Conservation (phyloP, 495 filamentous ascomycete genomes). For the Tetracladium marchalianum region DNA sequence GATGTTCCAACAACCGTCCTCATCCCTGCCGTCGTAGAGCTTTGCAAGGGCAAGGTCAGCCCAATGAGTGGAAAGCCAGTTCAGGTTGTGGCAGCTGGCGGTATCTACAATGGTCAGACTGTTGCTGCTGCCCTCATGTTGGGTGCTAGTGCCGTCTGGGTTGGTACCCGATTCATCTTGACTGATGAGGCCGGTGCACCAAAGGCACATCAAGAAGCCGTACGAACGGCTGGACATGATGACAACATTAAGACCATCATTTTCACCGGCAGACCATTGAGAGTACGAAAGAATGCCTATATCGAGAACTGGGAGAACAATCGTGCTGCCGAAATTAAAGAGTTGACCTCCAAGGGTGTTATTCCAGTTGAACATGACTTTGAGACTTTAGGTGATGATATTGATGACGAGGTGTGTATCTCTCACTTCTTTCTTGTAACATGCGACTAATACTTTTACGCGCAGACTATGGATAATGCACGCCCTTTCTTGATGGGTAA, state of each 20-base stretch:
- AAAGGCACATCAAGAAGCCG: slow-evolving; percentile 92
- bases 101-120: slow-evolving; percentile 85
- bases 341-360: slow-evolving; percentile 76
- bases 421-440: neutral
- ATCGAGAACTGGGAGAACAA: slow-evolving; percentile 95
- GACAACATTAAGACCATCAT: slow-evolving; percentile 95
- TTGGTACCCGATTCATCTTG: slow-evolving; percentile 92
- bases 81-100: slow-evolving; percentile 87
- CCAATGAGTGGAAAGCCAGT: slow-evolving; percentile 80
- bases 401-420: slow-evolving; percentile 31
- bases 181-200: slow-evolving; percentile 89
- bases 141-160: slow-evolving; percentile 87
- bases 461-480: slow-evolving; percentile 74
- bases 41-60: slow-evolving; percentile 72
- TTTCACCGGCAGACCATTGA: slow-evolving; percentile 91
- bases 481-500: slow-evolving; percentile 95
- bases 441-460: slow-evolving; percentile 19
- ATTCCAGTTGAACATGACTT: slow-evolving; percentile 93
- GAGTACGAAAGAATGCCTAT: slow-evolving; percentile 86
- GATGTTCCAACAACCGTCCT: slow-evolving; percentile 82
- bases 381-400: slow-evolving; percentile 58
- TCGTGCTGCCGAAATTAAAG: slow-evolving; percentile 77
- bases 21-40: slow-evolving; percentile 80
- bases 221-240: slow-evolving; percentile 82
- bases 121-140: slow-evolving; percentile 88